Percentiles rank a stretch among this genome's conserved stretches.
Conservation (phyloP, 495 filamentous ascomycete species). For the Neurospora pannonica region DNA sequence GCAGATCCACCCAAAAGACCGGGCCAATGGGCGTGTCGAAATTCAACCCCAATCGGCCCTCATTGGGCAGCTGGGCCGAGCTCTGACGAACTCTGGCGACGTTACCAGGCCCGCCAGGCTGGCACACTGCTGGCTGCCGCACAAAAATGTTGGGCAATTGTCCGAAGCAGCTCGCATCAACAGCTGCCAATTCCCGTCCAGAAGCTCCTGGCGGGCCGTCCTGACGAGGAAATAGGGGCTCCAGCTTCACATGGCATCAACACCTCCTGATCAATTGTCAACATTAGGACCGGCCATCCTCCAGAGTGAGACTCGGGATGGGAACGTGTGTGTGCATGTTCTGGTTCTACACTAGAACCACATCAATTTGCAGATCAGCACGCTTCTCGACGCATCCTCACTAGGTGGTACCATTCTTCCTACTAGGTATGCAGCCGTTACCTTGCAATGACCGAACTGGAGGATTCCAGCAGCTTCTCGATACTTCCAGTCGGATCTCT, state of each 20-base stretch:
- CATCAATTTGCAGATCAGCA: neutral
- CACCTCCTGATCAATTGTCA: neutral
- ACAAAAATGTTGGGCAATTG: neutral
- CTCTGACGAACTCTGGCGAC: neutral
- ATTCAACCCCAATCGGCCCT: neutral
- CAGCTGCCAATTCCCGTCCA: neutral
- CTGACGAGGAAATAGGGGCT: neutral
- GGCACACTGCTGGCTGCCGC: neutral
- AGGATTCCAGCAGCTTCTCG: neutral
- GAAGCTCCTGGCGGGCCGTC: neutral
- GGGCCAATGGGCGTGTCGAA: neutral
- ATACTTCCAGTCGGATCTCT: neutral
- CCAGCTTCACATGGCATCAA: neutral
- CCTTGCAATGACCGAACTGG: neutral
- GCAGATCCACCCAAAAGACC: neutral
- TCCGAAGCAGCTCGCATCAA: neutral
- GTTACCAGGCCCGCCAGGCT: neutral
- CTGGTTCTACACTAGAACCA: neutral
- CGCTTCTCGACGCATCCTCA: too few relatives aligned
- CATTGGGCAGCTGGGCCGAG: neutral
- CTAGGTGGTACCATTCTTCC: too few relatives aligned
- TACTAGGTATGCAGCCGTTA: too few relatives aligned
- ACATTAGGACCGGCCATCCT: neutral
- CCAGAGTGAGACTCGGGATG: neutral
- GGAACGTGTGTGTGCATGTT: neutral